Evolutionary conservation across 176 grass and related monocot species (phyloP).

Genomic region (Stipa capillata): DNA sequence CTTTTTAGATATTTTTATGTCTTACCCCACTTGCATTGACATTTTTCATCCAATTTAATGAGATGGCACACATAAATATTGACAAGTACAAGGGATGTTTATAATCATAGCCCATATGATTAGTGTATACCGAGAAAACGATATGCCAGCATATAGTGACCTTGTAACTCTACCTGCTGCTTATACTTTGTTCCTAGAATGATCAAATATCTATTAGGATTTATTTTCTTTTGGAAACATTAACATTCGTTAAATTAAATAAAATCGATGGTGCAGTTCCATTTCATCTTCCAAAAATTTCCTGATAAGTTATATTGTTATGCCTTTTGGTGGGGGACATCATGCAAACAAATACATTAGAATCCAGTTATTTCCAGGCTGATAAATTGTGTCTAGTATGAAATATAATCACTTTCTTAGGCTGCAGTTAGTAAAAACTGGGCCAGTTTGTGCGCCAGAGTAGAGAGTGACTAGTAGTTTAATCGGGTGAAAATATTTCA

Average conservation of each 20-base stretch:
- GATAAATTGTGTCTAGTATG: neutral
- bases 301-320: neutral
- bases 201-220: neutral
- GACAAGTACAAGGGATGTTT: neutral
- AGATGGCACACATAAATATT: neutral
- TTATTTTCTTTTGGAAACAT: constrained; percentile 6
- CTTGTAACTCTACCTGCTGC: neutral
- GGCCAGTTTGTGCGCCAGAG: neutral
- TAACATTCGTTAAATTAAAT: neutral
- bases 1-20: neutral
- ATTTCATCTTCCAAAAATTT: neutral
- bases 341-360: constrained; percentile 7
- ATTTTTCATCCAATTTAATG: constrained; percentile 3
- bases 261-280: neutral
- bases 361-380: constrained; percentile 7
- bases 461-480: neutral
- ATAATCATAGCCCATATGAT: neutral
- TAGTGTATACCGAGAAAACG: neutral
- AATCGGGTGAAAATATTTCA: neutral
- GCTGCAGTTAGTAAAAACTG: neutral
- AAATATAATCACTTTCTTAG: constrained; percentile 1
- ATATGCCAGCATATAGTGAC: neutral
- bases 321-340: neutral
- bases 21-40: neutral
- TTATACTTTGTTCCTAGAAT: neutral